Base-by-base conservation (phyloP, 805 yeast species). In the Lipomyces yamanashiensis region DNA sequence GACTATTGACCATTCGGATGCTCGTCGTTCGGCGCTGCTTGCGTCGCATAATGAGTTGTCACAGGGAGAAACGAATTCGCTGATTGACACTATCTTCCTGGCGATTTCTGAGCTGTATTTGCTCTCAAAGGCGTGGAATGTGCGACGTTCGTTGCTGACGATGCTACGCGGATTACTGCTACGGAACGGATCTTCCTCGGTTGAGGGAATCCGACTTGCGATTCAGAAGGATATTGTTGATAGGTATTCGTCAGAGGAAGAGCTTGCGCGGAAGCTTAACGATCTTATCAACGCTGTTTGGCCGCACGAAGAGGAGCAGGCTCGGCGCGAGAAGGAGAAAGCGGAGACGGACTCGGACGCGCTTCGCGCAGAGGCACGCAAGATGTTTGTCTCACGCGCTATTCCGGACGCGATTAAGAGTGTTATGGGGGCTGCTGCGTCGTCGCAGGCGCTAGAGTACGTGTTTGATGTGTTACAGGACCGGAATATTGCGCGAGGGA, bases 401-500 rank as follows among this genome's bases (percentile, higher is more conserved):
- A 54, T 70, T 2, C 72, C 72, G 17, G 72, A 70, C 45, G 61
- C 64, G 50, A 59, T 70, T 13, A 61, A 64, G 33, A 58, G 70
- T 19, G 70, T 70, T 7, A 61, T 70, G 65, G 72, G 72, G 6
- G 62, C 68, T 3, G 63, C 62, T 12, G 66, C 72, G 23, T 64
- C 70, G 13, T 62, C 70, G 41, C 71, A 67, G 47, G 72, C 72
- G 12, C 55, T 70, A 17, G 72, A 64, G 50, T 63, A 53, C 21
- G 71, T 70, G 48, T 70, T 70, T 65, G 71, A 70, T 48, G 66
- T 61, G 51, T 54, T 70, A 28, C 72, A 70, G 58, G 71, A 70
- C 55, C 56, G 59, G 23, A 64, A 57, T 33, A 54, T 69, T 44
- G 71, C 68, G 28, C 44, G 65, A 19, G 72, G 71, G 6, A 51